Evolutionary conservation across 2,329 filamentous ascomycete species (phyloP).

Genomic region (Celoporthe dispersa): DNA sequence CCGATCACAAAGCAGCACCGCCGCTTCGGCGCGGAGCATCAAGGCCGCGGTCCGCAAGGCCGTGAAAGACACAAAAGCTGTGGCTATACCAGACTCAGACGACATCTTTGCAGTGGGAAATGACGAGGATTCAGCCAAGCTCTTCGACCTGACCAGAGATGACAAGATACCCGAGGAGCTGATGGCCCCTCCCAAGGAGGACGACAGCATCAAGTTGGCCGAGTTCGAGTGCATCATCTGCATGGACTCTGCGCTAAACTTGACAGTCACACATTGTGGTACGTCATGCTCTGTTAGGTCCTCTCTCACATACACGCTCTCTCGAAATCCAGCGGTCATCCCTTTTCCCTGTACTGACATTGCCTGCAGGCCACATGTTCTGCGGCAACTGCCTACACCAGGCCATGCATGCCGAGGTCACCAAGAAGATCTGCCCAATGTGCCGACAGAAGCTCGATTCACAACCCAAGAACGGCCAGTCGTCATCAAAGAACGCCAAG

Average conservation of each 20-base stretch:
- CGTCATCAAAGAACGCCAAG: conserved; percentile 44
- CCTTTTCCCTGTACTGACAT: not conserved
- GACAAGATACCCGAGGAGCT: conserved; percentile 48
- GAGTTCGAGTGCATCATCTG: conserved; percentile 70
- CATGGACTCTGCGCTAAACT: conserved; percentile 62
- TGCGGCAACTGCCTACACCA: conserved; percentile 66
- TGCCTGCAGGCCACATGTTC: conserved; percentile 63
- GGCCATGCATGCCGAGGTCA: conserved; percentile 59
- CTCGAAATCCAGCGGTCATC: not conserved
- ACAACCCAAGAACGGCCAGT: conserved; percentile 38
- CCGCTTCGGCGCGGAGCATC: conserved; percentile 6
- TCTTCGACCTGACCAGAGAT: conserved; percentile 49
- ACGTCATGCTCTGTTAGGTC: conserved; percentile 39
- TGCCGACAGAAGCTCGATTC: conserved; percentile 63
- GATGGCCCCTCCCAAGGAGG: conserved; percentile 47
- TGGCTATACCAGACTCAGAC: conserved; percentile 18
- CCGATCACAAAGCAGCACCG: conserved; percentile 13
- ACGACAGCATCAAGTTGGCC: conserved; percentile 56
- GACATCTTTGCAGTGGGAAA: conserved; percentile 37
- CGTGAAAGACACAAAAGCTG: not conserved
- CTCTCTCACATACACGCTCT: too few relatives aligned
- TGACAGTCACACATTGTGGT: conserved; percentile 72
- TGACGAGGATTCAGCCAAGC: conserved; percentile 34
- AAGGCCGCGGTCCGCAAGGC: not conserved
- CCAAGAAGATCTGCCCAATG: conserved; percentile 65